These are phyloP conservation scores for Psilocybe sp. DNA, from an alignment of 768 basidiomycete genomes.

Conservation along the genomic window DNA sequence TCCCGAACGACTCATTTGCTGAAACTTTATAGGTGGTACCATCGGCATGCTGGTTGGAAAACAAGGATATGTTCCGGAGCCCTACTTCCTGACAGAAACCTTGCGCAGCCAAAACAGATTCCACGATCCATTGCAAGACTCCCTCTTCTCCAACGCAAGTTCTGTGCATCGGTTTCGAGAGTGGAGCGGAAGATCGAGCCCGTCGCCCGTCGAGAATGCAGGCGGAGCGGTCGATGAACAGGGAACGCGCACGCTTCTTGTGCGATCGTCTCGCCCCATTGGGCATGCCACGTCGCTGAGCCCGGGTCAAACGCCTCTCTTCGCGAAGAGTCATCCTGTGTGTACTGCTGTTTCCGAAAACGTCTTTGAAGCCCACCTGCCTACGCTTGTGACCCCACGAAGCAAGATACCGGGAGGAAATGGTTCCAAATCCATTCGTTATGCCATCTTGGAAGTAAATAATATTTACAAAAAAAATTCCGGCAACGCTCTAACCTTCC, in stretches of 20 bases:
- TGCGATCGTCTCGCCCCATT: slow-evolving; percentile 72
- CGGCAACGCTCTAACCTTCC: slow-evolving; percentile 11
- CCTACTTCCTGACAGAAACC: slow-evolving; percentile 83
- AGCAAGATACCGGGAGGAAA: slow-evolving; percentile 58
- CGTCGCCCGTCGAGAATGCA: slow-evolving; percentile 29
- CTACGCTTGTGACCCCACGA: slow-evolving; percentile 78
- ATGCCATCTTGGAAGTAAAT: slow-evolving; percentile 78
- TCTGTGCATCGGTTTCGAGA: slow-evolving; percentile 78
- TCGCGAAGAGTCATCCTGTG: slow-evolving; percentile 29
- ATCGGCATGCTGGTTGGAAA: slow-evolving; percentile 84
- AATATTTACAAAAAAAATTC: not conserved
- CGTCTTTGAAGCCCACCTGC: slow-evolving; percentile 71
- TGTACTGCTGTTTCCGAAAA: slow-evolving; percentile 54
- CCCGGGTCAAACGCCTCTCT: slow-evolving; percentile 21
- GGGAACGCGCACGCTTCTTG: slow-evolving; percentile 39
- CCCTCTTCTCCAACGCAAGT: slow-evolving; percentile 76
- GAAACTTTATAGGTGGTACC: slow-evolving; percentile 55
- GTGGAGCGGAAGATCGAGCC: slow-evolving; percentile 69
- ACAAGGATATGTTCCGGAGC: slow-evolving; percentile 81
- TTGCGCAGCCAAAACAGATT: slow-evolving; percentile 82
- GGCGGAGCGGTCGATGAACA: slow-evolving; percentile 24
- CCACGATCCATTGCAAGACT: slow-evolving; percentile 87
- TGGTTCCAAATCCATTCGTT: slow-evolving; percentile 72
- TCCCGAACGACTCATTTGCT: slow-evolving; percentile 1
- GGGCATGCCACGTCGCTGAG: slow-evolving; percentile 39